Conservation (phyloP, 73 alveolate species). For the Durusdinium trenchii region DNA sequence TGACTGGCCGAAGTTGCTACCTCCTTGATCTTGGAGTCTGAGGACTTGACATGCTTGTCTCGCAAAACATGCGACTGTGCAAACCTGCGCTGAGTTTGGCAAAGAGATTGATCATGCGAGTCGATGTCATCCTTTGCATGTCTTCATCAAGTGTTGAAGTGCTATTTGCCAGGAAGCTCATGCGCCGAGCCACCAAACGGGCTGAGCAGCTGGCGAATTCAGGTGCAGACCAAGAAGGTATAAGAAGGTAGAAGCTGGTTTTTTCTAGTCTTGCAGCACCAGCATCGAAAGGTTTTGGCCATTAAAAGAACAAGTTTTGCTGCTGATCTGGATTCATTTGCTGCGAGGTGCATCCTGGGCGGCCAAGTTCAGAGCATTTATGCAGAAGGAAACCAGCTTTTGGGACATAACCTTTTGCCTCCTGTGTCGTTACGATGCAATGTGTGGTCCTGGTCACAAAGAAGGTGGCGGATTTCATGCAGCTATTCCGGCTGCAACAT, state of each 20-base stretch:
- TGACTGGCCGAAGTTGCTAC: conserved; percentile 8
- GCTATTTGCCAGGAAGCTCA: conserved; percentile 55
- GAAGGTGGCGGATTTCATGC: conserved; percentile 90
- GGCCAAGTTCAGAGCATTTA: conserved; percentile 2
- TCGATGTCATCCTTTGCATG: neutral
- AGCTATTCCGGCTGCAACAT: conserved; percentile 46
- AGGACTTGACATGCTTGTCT: conserved; percentile 29
- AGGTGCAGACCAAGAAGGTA: neutral
- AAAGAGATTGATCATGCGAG: neutral
- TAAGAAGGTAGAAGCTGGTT: neutral
- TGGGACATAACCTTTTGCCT: conserved; percentile 78
- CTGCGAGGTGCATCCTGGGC: conserved; percentile 41
- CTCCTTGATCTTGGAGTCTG: neutral
- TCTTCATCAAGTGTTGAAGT: neutral
- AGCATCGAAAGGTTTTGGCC: neutral
- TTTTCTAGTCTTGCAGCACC: neutral
- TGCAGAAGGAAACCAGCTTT: conserved; percentile 60
- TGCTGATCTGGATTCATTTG: neutral
- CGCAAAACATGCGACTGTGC: neutral
- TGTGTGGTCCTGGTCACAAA: conserved; percentile 66
- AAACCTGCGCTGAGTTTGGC: neutral
- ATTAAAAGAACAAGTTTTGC: neutral
- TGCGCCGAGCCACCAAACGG: conserved; percentile 51
- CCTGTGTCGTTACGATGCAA: conserved; percentile 75
- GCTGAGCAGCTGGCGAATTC: conserved; percentile 14